Conservation (phyloP, 352 stramenopile genomes). For the Pythium myriotylum region DNA sequence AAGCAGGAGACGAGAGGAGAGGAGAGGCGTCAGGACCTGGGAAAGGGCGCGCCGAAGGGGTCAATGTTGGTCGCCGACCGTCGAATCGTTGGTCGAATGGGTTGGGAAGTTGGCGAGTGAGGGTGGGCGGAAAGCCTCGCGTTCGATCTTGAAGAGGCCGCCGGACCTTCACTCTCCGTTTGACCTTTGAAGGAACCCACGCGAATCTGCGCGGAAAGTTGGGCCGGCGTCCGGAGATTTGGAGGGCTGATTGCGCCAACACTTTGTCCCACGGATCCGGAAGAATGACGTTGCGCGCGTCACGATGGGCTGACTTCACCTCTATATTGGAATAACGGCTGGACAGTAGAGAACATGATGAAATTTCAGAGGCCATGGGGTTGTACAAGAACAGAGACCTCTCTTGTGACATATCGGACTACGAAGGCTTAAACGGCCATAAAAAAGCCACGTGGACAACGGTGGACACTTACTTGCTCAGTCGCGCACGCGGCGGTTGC, state of each 20-base stretch:
- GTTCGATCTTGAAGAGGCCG: slow-evolving; percentile 32
- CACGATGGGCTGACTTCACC: background rate
- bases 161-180: slow-evolving; percentile 28
- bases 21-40: slow-evolving; percentile 5
- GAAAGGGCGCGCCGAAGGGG: slow-evolving; percentile 21
- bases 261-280: background rate
- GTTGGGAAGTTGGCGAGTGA: slow-evolving; percentile 11
- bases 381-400: too few relatives aligned
- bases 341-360: background rate
- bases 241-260: slow-evolving; percentile 21
- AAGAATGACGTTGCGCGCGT: slow-evolving; percentile 13
- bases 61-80: slow-evolving; percentile 23
- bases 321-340: background rate
- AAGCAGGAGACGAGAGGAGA: background rate
- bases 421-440: background rate
- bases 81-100: slow-evolving; percentile 19
- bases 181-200: slow-evolving; percentile 12
- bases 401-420: background rate
- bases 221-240: background rate
- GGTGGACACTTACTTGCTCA: background rate
- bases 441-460: background rate
- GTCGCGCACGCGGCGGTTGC: slow-evolving; percentile 7
- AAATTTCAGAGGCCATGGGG: background rate
- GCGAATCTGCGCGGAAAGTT: slow-evolving; percentile 25
- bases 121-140: slow-evolving; percentile 12